phyloP scores from a whole-genome alignment of 495 filamentous ascomycete genomes.

The Podospora sp. region DNA sequence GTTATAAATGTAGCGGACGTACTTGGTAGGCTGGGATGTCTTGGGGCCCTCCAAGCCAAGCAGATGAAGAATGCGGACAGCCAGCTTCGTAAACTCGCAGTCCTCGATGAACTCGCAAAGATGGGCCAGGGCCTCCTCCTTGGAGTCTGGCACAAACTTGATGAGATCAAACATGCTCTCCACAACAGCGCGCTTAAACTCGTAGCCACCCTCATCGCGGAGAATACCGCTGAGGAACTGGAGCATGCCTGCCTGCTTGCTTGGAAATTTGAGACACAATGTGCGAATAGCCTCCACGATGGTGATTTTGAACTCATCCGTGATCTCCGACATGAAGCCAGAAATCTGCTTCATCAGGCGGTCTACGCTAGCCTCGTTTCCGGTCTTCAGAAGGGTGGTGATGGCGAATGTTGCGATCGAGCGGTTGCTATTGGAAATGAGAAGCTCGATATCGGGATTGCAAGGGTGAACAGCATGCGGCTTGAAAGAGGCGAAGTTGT shows the following conservation, averaged over 20 bases:
- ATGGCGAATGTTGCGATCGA: slow-evolving; percentile 99
- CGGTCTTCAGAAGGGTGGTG: slow-evolving; percentile 95
- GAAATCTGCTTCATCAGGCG: slow-evolving; percentile 98
- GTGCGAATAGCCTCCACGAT: slow-evolving; percentile 98
- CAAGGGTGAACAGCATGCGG: slow-evolving; percentile 88
- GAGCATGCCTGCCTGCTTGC: slow-evolving; percentile 97
- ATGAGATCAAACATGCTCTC: slow-evolving; percentile 99
- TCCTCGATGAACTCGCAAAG: slow-evolving; percentile 99
- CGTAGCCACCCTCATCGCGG: slow-evolving; percentile 95
- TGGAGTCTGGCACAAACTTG: slow-evolving; percentile 96
- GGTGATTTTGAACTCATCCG: slow-evolving; percentile 99
- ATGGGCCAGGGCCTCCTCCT: slow-evolving; percentile 95
- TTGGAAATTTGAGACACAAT: slow-evolving; percentile 94
- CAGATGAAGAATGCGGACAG: slow-evolving; percentile 90
- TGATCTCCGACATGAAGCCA: slow-evolving; percentile 96
- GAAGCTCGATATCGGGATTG: slow-evolving; percentile 93
- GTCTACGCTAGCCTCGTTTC: slow-evolving; percentile 95
- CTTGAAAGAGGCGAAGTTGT: slow-evolving; percentile 93
- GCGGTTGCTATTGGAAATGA: slow-evolving; percentile 95
- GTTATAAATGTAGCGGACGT: slow-evolving; percentile 99
- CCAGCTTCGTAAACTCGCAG: slow-evolving; percentile 98
- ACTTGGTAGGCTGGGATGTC: slow-evolving; percentile 95
- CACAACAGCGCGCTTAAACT: slow-evolving; percentile 96
- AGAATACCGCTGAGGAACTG: slow-evolving; percentile 93
- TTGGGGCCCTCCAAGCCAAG: slow-evolving; percentile 93